These are phyloP conservation scores for Leptosphaerulina australis DNA, from an alignment of 2,329 filamentous ascomycete species.

Conservation along the genomic window DNA sequence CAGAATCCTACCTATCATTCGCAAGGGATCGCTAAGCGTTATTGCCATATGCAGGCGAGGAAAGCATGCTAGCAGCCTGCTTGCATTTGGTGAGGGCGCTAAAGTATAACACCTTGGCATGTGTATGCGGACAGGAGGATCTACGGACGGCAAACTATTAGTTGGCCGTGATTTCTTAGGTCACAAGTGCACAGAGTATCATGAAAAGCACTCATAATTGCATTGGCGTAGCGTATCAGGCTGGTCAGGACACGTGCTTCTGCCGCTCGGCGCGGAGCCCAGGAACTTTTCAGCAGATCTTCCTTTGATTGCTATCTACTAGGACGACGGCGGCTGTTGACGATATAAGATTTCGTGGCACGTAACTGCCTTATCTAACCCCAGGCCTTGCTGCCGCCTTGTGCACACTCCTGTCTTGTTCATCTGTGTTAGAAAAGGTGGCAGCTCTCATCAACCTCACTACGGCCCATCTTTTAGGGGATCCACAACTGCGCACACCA, in stretches of 20 bases:
- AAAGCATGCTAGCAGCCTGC: no score
- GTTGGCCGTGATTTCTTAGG: no score
- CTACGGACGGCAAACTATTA: no score
- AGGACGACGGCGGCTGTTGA: slow-evolving; percentile 9
- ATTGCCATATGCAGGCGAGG: no score
- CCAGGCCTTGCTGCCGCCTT: slow-evolving; percentile 10
- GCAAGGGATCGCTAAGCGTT: no score
- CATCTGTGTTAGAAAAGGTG: slow-evolving; percentile 1
- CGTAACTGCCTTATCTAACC: slow-evolving; percentile 12
- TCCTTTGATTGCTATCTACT: slow-evolving; percentile 2
- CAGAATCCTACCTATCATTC: no score
- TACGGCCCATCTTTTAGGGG: slow-evolving; percentile 2
- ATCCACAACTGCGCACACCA: background rate
- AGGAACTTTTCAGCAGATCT: background rate
- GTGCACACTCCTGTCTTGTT: slow-evolving; percentile 19
- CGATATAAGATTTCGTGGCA: slow-evolving; percentile 14
- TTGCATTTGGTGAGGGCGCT: no score
- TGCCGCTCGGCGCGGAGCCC: background rate
- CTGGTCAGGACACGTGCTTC: slow-evolving; percentile 21
- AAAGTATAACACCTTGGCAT: no score
- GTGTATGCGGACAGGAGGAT: no score
- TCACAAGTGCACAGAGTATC: no score
- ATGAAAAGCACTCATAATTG: no score
- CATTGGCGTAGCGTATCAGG: slow-evolving; percentile 3
- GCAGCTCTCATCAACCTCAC: slow-evolving; percentile 14